Percentiles rank a stretch among this genome's conserved stretches.
Conservation (phyloP, 2,329 filamentous ascomycete genomes). For the Phaeophleospora eucalypticola region DNA sequence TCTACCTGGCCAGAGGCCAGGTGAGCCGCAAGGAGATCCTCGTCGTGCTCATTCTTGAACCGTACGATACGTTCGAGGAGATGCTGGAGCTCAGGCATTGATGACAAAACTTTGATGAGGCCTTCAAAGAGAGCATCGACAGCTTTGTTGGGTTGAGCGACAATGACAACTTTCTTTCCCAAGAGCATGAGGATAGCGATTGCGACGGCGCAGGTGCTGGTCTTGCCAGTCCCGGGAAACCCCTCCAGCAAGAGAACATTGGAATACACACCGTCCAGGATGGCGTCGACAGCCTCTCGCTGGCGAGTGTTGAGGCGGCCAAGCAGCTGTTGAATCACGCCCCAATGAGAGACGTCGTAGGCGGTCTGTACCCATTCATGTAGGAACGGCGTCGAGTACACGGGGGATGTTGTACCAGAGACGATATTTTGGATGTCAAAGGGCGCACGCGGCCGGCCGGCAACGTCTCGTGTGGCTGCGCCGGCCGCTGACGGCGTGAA, state of each 20-base stretch:
- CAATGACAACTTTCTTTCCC: neutral
- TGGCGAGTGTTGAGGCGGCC: neutral
- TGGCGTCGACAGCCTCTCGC: neutral
- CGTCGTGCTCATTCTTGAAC: neutral
- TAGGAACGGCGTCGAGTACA: too few species aligned
- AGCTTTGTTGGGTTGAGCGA: neutral
- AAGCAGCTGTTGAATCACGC: too few species aligned
- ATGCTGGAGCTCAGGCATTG: neutral
- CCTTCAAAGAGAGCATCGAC: neutral
- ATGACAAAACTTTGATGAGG: neutral
- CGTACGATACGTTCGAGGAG: neutral
- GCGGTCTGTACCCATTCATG: too few species aligned
- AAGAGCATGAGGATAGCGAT: neutral
- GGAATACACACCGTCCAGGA: neutral
- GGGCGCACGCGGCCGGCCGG: too few species aligned
- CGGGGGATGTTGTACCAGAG: too few species aligned
- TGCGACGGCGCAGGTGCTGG: neutral
- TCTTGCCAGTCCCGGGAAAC: conserved; percentile 6
- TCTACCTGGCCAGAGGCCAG: neutral
- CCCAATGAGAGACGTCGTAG: too few species aligned
- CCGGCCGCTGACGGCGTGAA: too few species aligned
- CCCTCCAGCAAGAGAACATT: conserved; percentile 4
- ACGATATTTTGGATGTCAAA: too few species aligned
- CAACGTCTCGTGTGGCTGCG: too few species aligned
- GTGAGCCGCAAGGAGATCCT: neutral